Evolutionary conservation across 163 green algal species (phyloP), one percentile per base, ranked within the genome.

Genomic region (Volvox carteri): DNA sequence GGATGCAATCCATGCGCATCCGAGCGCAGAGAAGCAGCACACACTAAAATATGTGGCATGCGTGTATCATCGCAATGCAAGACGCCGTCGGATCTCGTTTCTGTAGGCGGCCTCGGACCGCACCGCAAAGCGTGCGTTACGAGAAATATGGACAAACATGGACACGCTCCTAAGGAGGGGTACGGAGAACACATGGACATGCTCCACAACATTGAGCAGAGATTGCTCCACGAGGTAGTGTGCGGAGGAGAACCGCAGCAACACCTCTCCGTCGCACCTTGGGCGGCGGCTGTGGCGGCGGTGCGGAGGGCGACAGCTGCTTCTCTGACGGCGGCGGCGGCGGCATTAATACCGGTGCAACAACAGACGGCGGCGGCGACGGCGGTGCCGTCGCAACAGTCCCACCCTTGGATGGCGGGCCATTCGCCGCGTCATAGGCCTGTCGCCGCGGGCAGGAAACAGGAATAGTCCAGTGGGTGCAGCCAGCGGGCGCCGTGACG

Each of bases 341-440:
- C 54, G 30, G 67, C 74, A 30, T 67, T 76, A 56, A 7, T 9
- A 25, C 35, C 7, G 4, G 23, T 25, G 11, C 41, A 44, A 14
- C n/a, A 7, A 33, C 67, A 44, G 83, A 58, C 60, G 86, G 70
- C 46, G 37, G 67, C 11, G 48, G 42, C 46, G n/a, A 28, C 12
- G 50, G 75, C 50, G 86, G 44, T 16, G 84, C 25, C 25, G 90
- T 74, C 8, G 85, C 60, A 4, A 91, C 88, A 4, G 81, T 62
- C 44, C 28, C 72, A 1, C 79, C 68, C 83, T 96, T 96, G 56
- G 54, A 67, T 39, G 94, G 94, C 3, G 94, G 93, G 6, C 94
- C 94, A 7, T 84, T 85, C 9, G 93, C 93, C 12, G 91, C 90
- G 62, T 97, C 94, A 86, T 96, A 97, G 0, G 89, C 91, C 39